These are phyloP conservation scores for Gryganskiella cystojenkinii DNA, from an alignment of 192 early-diverging fungal species.

Conservation along the genomic window DNA sequence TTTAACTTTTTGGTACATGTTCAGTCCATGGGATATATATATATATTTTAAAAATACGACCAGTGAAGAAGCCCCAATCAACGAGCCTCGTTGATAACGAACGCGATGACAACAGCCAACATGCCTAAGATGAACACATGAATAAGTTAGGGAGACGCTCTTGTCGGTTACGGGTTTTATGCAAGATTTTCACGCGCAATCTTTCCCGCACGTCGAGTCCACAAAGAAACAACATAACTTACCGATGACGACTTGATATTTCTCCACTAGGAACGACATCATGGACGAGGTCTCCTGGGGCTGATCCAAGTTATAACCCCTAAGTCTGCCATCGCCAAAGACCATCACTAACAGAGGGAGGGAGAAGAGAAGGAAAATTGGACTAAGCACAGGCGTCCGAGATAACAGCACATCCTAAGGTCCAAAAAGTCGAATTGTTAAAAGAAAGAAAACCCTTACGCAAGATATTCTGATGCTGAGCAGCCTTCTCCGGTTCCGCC, in stretches of 20 bases:
- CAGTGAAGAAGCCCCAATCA: too few relatives aligned
- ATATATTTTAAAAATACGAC: too few relatives aligned
- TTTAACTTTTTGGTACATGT: not conserved
- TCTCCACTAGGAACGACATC: conserved; percentile 13
- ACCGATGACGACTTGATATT: conserved; percentile 39
- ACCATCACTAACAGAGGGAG: conserved; percentile 24
- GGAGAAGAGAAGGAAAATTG: not conserved
- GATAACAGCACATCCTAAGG: too few relatives aligned
- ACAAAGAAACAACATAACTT: not conserved
- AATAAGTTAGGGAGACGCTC: not conserved
- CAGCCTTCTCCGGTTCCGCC: too few relatives aligned
- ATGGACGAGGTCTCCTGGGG: conserved; percentile 6
- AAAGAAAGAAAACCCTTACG: too few relatives aligned
- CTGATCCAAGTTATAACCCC: conserved; percentile 21
- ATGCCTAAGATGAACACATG: conserved; percentile 14
- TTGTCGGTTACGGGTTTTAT: not conserved
- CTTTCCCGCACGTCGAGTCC: not conserved
- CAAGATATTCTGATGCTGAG: too few relatives aligned
- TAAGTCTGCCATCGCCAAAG: conserved; percentile 17
- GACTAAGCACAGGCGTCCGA: too few relatives aligned
- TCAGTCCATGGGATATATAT: too few relatives aligned
- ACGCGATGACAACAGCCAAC: conserved; percentile 33
- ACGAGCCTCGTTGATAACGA: conserved; percentile 37
- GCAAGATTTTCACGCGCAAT: not conserved
- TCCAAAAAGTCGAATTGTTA: too few relatives aligned